phyloP scores from a whole-genome alignment of 2,329 filamentous ascomycete genomes.

The Pyrenochaeta sp. region DNA sequence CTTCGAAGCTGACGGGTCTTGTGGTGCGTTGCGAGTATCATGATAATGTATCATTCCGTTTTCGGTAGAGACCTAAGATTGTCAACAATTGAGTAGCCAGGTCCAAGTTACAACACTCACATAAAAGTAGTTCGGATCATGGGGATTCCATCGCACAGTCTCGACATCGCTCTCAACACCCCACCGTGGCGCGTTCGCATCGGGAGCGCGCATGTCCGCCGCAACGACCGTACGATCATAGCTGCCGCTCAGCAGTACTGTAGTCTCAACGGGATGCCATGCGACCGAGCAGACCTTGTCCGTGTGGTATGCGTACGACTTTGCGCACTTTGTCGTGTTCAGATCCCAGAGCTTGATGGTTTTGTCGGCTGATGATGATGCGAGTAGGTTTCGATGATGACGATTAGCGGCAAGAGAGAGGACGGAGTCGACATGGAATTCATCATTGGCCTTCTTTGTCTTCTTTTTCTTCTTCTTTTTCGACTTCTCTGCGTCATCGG shows the following conservation, averaged over 20 bases:
- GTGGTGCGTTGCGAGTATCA: conserved; percentile 79
- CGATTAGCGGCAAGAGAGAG: conserved; percentile 91
- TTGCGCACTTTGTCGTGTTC: conserved; percentile 88
- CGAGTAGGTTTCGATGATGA: conserved; percentile 91
- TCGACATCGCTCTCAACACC: conserved; percentile 96
- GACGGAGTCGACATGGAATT: conserved; percentile 93
- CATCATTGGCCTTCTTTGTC: conserved; percentile 84
- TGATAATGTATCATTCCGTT: conserved; percentile 91
- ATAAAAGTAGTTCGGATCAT: conserved; percentile 92
- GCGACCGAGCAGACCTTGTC: conserved; percentile 97
- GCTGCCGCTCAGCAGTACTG: conserved; percentile 87
- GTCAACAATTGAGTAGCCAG: conserved; percentile 23
- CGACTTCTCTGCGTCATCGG: conserved; percentile 63
- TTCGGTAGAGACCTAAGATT: conserved; percentile 73
- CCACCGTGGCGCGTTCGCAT: conserved; percentile 82
- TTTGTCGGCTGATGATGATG: conserved; percentile 93
- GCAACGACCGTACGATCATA: conserved; percentile 94
- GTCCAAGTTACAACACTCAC: conserved; percentile 54
- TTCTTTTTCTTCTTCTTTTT: conserved; percentile 93
- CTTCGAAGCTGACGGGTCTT: conserved; percentile 77
- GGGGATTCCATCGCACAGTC: conserved; percentile 89
- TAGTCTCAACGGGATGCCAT: conserved; percentile 89
- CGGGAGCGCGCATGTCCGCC: conserved; percentile 94
- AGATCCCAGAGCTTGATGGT: conserved; percentile 98
- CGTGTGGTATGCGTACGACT: conserved; percentile 94